Conservation (phyloP, 805 yeast species). For the Nakazawaea holstii region DNA sequence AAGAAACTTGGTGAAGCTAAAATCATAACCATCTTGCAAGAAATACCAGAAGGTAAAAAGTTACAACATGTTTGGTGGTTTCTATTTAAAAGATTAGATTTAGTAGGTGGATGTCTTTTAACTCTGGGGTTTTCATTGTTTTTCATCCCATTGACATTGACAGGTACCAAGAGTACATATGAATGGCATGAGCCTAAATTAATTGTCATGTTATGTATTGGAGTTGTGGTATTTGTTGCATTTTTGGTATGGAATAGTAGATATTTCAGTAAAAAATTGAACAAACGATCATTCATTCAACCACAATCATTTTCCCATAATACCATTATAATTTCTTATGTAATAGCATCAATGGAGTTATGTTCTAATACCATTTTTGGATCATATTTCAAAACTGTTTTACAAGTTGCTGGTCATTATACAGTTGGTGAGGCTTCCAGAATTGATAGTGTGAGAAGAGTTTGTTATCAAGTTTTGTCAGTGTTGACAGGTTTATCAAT, state of each 20-base stretch:
- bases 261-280: neutral
- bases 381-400: conserved; percentile 20
- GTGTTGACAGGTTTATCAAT: conserved; percentile 22
- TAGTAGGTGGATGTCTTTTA: conserved; percentile 19
- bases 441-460: conserved; percentile 25
- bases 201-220: conserved; percentile 22
- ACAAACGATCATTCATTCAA: conserved; percentile 21
- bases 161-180: conserved; percentile 19
- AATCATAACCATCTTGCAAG: conserved; percentile 1
- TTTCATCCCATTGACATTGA: conserved; percentile 24
- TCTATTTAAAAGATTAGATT: conserved; percentile 18
- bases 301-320: conserved; percentile 17
- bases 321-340: conserved; percentile 14
- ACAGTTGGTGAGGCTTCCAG: conserved; percentile 24
- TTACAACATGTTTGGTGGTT: conserved; percentile 13
- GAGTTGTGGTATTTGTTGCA: conserved; percentile 15
- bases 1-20: conserved; percentile 12
- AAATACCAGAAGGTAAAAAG: conserved; percentile 15
- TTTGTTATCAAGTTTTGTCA: conserved; percentile 20
- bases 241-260: conserved; percentile 17
- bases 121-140: conserved; percentile 19
- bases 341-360: conserved; percentile 19
- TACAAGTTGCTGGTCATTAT: conserved; percentile 25
- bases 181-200: conserved; percentile 19
- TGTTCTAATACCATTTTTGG: conserved; percentile 21